These are phyloP conservation scores for Elongisporangium anandrum DNA, from an alignment of 352 stramenopile genomes.

Conservation along the genomic window DNA sequence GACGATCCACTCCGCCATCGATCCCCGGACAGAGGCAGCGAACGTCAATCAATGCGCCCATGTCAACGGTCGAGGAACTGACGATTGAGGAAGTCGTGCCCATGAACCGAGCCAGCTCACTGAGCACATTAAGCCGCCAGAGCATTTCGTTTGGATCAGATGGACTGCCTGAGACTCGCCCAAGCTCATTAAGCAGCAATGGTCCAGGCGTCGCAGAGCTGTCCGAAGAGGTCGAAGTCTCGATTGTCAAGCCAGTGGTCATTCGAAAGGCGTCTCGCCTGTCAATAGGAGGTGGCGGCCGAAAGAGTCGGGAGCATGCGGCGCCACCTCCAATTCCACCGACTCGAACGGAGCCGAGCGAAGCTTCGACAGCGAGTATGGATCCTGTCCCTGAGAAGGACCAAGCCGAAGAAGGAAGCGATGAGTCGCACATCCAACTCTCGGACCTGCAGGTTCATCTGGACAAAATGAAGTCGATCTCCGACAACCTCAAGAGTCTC, in stretches of 20 bases:
- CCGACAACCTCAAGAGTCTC: constrained; percentile 40
- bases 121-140: constrained; percentile 15
- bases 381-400: background rate
- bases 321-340: background rate
- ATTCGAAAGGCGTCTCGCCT: constrained; percentile 43
- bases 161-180: background rate
- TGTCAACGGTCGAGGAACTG: constrained; percentile 26
- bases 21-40: background rate
- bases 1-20: background rate
- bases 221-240: constrained; percentile 13
- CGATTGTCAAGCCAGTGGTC: constrained; percentile 30
- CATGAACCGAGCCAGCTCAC: constrained; percentile 15
- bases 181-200: background rate
- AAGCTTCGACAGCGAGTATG: background rate
- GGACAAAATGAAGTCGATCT: constrained; percentile 75
- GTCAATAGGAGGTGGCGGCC: constrained; percentile 31
- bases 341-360: background rate
- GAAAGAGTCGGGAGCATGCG: constrained; percentile 21
- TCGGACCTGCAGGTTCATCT: constrained; percentile 67
- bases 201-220: background rate
- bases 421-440: constrained; percentile 30
- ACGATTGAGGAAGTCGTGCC: constrained; percentile 51
- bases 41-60: background rate
- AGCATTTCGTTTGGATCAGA: background rate
- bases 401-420: constrained; percentile 12